phyloP scores from a whole-genome alignment of 208 protist genomes.

The Trypanosoma rangeli region DNA sequence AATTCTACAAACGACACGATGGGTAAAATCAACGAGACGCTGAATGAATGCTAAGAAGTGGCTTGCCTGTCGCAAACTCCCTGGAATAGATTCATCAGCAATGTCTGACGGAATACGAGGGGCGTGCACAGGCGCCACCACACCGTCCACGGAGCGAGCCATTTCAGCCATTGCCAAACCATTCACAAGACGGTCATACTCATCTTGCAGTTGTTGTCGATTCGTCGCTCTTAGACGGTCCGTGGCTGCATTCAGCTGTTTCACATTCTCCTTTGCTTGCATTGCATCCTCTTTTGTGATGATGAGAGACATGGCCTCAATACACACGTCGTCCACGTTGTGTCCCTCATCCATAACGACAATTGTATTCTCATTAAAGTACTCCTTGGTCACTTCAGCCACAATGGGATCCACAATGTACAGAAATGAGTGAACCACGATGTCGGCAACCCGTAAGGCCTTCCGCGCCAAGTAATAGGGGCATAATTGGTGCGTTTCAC shows the following conservation, averaged over 20 bases:
- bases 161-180: slow-evolving; percentile 88
- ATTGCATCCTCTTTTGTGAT: slow-evolving; percentile 92
- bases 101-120: slow-evolving; percentile 68
- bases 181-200: slow-evolving; percentile 93
- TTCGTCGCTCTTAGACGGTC: slow-evolving; percentile 85
- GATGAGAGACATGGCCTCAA: slow-evolving; percentile 97
- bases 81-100: slow-evolving; percentile 95
- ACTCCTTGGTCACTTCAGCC: slow-evolving; percentile 89
- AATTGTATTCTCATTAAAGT: slow-evolving; percentile 95
- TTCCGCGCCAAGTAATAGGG: slow-evolving; percentile 94
- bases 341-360: slow-evolving; percentile 99
- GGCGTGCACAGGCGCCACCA: slow-evolving; percentile 12
- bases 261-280: slow-evolving; percentile 80
- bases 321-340: slow-evolving; percentile 99
- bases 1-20: slow-evolving; percentile 83
- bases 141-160: slow-evolving; percentile 36
- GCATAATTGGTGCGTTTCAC: slow-evolving; percentile 90
- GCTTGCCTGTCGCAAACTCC: slow-evolving; percentile 94
- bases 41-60: slow-evolving; percentile 96
- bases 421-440: slow-evolving; percentile 98
- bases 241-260: slow-evolving; percentile 69
- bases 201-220: slow-evolving; percentile 87
- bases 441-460: slow-evolving; percentile 92
- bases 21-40: slow-evolving; percentile 95
- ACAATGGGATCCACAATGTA: slow-evolving; percentile 99